Evolutionary conservation across 352 stramenopile genomes (phyloP).

Genomic region (Pythium aristosporum): DNA sequence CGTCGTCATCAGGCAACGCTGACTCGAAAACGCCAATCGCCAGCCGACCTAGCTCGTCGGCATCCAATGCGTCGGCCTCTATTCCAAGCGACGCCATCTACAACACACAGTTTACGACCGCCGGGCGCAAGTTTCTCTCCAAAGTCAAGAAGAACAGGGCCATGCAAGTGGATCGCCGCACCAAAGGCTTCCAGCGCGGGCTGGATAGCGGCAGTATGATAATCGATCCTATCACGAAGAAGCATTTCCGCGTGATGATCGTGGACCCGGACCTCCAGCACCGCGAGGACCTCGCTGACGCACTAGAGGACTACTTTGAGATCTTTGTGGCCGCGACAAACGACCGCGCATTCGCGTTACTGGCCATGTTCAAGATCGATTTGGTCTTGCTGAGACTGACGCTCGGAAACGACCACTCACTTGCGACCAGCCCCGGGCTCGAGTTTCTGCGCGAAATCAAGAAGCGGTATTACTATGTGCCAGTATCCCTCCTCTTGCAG

Average conservation of each 20-base stretch:
- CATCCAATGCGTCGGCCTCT: conserved; percentile 1
- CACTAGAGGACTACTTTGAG: conserved; percentile 64
- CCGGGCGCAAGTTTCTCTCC: conserved; percentile 57
- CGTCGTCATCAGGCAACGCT: conserved; percentile 8
- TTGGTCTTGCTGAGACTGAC: conserved; percentile 53
- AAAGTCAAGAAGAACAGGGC: conserved; percentile 80
- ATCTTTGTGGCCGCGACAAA: conserved; percentile 65
- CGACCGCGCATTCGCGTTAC: conserved; percentile 53
- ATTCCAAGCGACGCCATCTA: conserved; percentile 71
- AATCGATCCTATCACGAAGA: conserved; percentile 50
- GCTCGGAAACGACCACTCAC: conserved; percentile 58
- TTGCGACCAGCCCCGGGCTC: conserved; percentile 46
- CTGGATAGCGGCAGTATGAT: conserved; percentile 46
- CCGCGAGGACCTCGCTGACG: conserved; percentile 60
- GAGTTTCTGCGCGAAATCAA: conserved; percentile 62
- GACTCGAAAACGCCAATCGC: too few relatives aligned
- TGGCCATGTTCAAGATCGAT: conserved; percentile 66
- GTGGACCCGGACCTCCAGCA: conserved; percentile 63
- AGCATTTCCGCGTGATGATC: conserved; percentile 67
- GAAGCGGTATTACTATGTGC: conserved; percentile 47
- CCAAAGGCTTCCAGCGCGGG: conserved; percentile 57
- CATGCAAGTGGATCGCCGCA: conserved; percentile 68
- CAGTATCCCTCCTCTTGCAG: conserved; percentile 48
- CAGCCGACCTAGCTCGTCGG: conserved; percentile 10
- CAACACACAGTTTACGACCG: conserved; percentile 76